Evolutionary conservation across 192 early-diverging fungal genomes (phyloP).

Genomic region (Rhizophagus clarus): DNA sequence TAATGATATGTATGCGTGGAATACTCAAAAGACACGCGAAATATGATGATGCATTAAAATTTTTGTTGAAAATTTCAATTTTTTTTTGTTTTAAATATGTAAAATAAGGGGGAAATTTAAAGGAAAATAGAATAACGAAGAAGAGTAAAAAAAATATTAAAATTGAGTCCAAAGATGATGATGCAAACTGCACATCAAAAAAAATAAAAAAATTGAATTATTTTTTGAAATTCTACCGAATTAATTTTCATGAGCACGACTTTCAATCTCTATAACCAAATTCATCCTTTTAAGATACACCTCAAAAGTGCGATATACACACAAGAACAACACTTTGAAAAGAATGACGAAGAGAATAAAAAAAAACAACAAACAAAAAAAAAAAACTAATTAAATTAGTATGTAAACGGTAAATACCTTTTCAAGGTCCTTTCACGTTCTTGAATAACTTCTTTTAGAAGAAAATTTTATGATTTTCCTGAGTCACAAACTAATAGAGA

Average conservation of each 20-base stretch:
- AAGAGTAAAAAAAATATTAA: neutral
- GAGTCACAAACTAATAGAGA: conserved; percentile 5
- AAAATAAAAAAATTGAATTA: too few species aligned
- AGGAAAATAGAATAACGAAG: neutral
- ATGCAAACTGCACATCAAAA: neutral
- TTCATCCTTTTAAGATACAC: too few species aligned
- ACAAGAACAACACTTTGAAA: too few species aligned
- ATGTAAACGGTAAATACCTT: conserved; percentile 6
- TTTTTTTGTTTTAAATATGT: too few species aligned
- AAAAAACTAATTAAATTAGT: neutral
- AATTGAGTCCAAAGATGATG: neutral
- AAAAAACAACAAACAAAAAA: neutral
- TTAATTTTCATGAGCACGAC: too few species aligned
- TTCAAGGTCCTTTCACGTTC: neutral
- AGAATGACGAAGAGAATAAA: too few species aligned
- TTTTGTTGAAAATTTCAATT: too few species aligned
- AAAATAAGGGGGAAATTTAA: too few species aligned
- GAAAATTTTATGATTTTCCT: conserved; percentile 3
- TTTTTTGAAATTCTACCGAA: too few species aligned
- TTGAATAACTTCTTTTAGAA: conserved; percentile 1
- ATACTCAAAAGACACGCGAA: neutral
- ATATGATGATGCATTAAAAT: neutral
- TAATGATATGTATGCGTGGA: neutral
- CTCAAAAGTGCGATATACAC: too few species aligned
- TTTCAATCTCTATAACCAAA: too few species aligned